phyloP scores from a whole-genome alignment of 2,329 filamentous ascomycete genomes.

The Colletotrichum tofieldiae region DNA sequence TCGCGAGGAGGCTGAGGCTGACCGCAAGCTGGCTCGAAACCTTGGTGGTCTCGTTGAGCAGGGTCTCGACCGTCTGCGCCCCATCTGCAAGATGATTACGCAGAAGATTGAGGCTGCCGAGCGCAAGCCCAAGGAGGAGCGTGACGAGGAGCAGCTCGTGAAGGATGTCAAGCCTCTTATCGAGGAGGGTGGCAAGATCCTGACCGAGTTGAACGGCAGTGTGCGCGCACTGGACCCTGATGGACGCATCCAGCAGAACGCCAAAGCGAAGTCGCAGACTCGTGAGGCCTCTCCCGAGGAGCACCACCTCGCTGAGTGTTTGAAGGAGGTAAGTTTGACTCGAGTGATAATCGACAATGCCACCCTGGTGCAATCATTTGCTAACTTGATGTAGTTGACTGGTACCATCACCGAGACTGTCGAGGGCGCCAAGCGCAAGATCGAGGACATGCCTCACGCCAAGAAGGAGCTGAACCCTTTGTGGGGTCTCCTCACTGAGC shows the following conservation, averaged over 20 bases:
- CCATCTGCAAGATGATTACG: constrained; percentile 88
- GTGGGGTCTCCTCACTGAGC: constrained; percentile 86
- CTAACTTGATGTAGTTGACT: constrained; percentile 71
- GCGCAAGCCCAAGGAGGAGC: constrained; percentile 85
- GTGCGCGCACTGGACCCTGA: constrained; percentile 93
- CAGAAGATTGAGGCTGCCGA: constrained; percentile 88
- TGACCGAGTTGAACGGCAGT: constrained; percentile 88
- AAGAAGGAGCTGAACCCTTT: constrained; percentile 96
- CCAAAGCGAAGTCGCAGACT: constrained; percentile 84
- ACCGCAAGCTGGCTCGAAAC: constrained; percentile 83
- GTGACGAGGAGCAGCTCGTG: constrained; percentile 91
- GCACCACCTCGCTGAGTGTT: constrained; percentile 84
- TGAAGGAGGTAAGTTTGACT: constrained; percentile 76
- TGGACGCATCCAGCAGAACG: constrained; percentile 86
- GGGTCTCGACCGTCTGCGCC: constrained; percentile 86
- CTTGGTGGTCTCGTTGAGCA: constrained; percentile 82
- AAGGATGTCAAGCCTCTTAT: constrained; percentile 89
- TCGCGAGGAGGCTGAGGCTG: constrained; percentile 72
- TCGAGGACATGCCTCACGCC: constrained; percentile 91
- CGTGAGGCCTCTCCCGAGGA: constrained; percentile 87
- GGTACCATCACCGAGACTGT: constrained; percentile 86
- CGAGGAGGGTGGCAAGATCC: constrained; percentile 85
- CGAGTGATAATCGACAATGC: neutral
- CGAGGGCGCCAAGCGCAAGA: constrained; percentile 89
- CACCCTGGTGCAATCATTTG: accelerated